phyloP scores from a whole-genome alignment of 192 early-diverging fungal species.

The Gryganskiella cystojenkinii region DNA sequence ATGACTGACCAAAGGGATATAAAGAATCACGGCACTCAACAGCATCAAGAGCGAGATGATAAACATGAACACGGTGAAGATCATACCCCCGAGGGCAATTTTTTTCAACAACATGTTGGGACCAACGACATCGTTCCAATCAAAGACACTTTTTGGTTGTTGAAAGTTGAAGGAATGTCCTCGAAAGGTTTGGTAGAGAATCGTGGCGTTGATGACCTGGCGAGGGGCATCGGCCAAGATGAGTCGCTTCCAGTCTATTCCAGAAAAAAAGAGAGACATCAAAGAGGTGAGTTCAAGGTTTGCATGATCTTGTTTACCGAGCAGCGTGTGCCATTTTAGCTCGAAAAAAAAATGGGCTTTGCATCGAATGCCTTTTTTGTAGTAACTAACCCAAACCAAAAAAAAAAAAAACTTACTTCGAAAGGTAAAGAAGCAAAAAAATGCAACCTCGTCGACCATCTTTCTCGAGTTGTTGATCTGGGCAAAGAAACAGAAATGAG shows the following conservation, averaged over 20 bases:
- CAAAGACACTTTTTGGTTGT: constrained; percentile 7
- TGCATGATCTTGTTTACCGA: too few relatives aligned
- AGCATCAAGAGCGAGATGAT: constrained; percentile 63
- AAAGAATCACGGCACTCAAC: constrained; percentile 71
- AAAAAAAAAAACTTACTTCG: constrained; percentile 64
- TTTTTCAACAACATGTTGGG: constrained; percentile 16
- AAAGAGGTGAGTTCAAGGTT: background rate
- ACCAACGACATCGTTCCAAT: constrained; percentile 23
- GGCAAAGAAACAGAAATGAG: constrained; percentile 85
- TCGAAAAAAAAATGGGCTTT: too few relatives aligned
- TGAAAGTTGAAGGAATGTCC: background rate
- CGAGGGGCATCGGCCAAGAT: constrained; percentile 86
- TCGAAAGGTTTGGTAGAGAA: constrained; percentile 56
- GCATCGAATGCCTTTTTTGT: constrained; percentile 1
- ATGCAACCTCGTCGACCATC: constrained; percentile 74
- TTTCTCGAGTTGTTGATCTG: constrained; percentile 76
- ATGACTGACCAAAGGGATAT: constrained; percentile 81
- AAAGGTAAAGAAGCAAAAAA: constrained; percentile 90
- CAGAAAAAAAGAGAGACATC: background rate
- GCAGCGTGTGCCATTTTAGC: too few relatives aligned
- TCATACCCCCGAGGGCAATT: constrained; percentile 54
- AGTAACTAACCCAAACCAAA: background rate
- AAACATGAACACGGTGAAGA: constrained; percentile 76
- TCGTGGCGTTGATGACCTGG: constrained; percentile 72
- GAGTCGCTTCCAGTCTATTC: constrained; percentile 81